These are phyloP conservation scores for Alternaria arborescens DNA, from an alignment of 2,329 filamentous ascomycete genomes.

Conservation along the genomic window DNA sequence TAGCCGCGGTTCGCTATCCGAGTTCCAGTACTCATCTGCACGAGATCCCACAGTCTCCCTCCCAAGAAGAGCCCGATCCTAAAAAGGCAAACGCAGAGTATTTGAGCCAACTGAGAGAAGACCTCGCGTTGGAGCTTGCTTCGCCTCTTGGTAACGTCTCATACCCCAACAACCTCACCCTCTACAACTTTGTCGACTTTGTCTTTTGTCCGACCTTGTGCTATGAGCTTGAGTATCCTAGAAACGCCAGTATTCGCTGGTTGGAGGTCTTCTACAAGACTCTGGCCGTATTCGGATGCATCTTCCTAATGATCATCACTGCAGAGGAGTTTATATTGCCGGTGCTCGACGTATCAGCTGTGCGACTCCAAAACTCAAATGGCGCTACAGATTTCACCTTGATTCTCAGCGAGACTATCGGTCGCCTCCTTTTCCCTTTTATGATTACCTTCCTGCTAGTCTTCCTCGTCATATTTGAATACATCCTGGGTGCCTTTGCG, in stretches of 20 bases:
- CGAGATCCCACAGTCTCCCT: conserved; percentile 59
- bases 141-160: conserved; percentile 89
- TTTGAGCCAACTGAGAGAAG: conserved; percentile 77
- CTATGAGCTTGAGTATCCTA: conserved; percentile 96
- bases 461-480: conserved; percentile 98
- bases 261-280: conserved; percentile 84
- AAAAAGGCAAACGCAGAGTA: conserved; percentile 46
- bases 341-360: conserved; percentile 78
- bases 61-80: conserved; percentile 54
- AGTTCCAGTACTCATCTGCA: conserved; percentile 58
- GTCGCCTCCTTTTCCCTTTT: conserved; percentile 92
- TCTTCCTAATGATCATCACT: conserved; percentile 89
- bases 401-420: conserved; percentile 88
- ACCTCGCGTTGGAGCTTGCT: conserved; percentile 88
- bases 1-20: conserved; percentile 79
- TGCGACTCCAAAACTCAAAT: conserved; percentile 58
- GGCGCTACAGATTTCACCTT: conserved; percentile 73
- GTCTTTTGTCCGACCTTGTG: conserved; percentile 93
- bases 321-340: conserved; percentile 96
- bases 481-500: conserved; percentile 90
- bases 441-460: conserved; percentile 96
- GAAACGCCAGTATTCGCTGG: conserved; percentile 78
- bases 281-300: conserved; percentile 91
- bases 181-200: conserved; percentile 84
- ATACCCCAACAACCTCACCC: conserved; percentile 87